These are phyloP conservation scores for Lavandula angustifolia DNA, from an alignment of 257 asterid species.

Conservation along the genomic window DNA sequence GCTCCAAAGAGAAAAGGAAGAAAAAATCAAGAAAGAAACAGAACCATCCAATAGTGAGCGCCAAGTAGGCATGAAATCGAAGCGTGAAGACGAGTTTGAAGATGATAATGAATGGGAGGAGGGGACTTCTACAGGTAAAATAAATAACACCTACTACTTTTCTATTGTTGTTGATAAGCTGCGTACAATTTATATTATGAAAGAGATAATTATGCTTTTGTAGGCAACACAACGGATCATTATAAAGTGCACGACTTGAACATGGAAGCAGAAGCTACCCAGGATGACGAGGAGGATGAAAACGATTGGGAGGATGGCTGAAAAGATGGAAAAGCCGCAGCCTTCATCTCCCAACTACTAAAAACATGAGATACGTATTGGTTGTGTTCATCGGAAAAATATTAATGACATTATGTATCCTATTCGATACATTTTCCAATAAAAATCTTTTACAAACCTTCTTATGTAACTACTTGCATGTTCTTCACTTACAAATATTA, in stretches of 20 bases:
- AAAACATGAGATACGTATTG: too few relatives aligned
- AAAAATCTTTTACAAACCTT: too few relatives aligned
- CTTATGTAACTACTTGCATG: too few relatives aligned
- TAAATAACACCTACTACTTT: background rate
- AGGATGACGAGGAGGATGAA: constrained; percentile 62
- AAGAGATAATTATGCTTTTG: background rate
- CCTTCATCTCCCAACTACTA: too few relatives aligned
- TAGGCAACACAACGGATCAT: constrained; percentile 46
- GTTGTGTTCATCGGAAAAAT: too few relatives aligned
- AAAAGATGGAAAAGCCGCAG: constrained; percentile 3
- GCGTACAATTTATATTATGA: too few relatives aligned
- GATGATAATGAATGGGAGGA: constrained; percentile 88
- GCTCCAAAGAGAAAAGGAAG: constrained; percentile 66
- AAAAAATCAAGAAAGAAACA: constrained; percentile 46
- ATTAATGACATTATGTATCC: too few relatives aligned
- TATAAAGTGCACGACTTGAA: constrained; percentile 71
- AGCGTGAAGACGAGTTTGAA: constrained; percentile 59
- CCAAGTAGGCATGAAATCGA: constrained; percentile 75
- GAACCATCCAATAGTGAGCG: constrained; percentile 52
- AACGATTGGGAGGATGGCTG: constrained; percentile 85
- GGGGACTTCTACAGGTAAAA: constrained; percentile 68
- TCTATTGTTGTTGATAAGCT: too few relatives aligned
- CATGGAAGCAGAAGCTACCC: constrained; percentile 66
- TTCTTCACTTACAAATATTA: too few relatives aligned
- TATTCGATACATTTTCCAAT: too few relatives aligned